Base-by-base conservation (phyloP, 441 rosid genomes). In the Bruguiera hainesii region DNA sequence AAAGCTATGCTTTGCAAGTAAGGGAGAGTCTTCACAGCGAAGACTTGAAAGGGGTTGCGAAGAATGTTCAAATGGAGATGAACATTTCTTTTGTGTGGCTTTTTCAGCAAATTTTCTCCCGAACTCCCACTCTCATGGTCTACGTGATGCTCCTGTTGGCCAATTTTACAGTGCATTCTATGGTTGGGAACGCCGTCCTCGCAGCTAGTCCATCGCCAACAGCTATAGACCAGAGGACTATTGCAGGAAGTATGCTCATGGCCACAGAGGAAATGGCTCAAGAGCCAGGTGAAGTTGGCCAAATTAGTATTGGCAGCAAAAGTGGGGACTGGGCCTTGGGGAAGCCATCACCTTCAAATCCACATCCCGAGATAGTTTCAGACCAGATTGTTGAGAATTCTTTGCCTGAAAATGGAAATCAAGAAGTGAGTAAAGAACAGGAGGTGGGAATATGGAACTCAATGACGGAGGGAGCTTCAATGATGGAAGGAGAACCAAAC, bases 141-240 rank as follows among this genome's bases (percentile, higher is more conserved):
- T 73, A 80, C 61, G 82, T 90, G n/a, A 90, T 93, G 96, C 69
- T 93, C n/a, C 78, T 93, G 13, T 49, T 87, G 39, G 93, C 98
- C 1, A 87, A 87, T 71, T 89, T 81, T 71, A 79, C 84, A 0
- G 87, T 85, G 7, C 81, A 85, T 65, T 93, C 96, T 23, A 78
- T 87, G 86, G 80, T 56, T 25, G 69, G 72, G 29, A 75, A 74
- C 19, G 35, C 68, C 20, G 74, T 66, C 18, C 21, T 77, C 51
- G 69, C 53, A 6, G 64, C 75, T 7, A 46, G 63, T 13, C 50
- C 67, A 26, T 51, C 72, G 6, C 65, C 74, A 42, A 30, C 39
- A 20, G 8, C 3, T 53, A 21, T 56, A 3, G 48, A 60, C 23
- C n/a, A 15, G 5, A 65, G 59, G 23, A 50, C 66, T 23, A 53